phyloP scores from a whole-genome alignment of 768 basidiomycete genomes.

The Pleurotus djamor region DNA sequence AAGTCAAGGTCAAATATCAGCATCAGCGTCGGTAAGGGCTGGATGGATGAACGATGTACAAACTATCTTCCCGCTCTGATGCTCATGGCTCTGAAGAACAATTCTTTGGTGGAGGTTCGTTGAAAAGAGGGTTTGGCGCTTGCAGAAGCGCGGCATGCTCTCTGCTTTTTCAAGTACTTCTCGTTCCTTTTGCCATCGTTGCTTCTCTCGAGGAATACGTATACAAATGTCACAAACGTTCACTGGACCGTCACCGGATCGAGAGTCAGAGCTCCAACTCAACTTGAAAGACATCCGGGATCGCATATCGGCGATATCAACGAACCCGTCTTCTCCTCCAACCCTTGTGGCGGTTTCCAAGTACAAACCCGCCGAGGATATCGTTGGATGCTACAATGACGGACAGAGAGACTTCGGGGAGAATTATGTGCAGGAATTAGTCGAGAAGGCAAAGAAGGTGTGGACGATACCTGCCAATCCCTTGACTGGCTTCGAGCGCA shows the following conservation, averaged over 20 bases:
- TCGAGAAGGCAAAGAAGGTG: constrained; percentile 79
- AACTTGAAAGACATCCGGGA: constrained; percentile 50
- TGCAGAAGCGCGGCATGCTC: no score
- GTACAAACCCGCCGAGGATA: constrained; percentile 85
- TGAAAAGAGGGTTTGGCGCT: no score
- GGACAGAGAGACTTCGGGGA: constrained; percentile 95
- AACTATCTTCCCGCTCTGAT: no score
- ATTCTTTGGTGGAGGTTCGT: no score
- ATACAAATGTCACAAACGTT: no score
- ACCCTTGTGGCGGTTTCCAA: constrained; percentile 89
- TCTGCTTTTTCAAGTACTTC: no score
- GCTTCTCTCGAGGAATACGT: no score
- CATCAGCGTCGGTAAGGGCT: no score
- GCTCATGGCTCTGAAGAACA: no score
- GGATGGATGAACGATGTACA: no score
- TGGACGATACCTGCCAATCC: constrained; percentile 14
- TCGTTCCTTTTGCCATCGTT: no score
- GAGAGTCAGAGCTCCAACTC: constrained; percentile 49
- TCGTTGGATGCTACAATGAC: constrained; percentile 75
- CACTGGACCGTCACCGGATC: constrained; percentile 28
- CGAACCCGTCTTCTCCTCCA: constrained; percentile 17
- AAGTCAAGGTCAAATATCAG: no score
- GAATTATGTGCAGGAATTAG: constrained; percentile 94
- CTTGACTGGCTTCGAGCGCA: background rate
- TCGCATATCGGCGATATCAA: constrained; percentile 38